A percentile compares a stretch with the other conserved stretches of the same genome.
Evolutionary conservation across 2,329 filamentous ascomycete species (phyloP).

Genomic region (Alternaria angustiovoidea): DNA sequence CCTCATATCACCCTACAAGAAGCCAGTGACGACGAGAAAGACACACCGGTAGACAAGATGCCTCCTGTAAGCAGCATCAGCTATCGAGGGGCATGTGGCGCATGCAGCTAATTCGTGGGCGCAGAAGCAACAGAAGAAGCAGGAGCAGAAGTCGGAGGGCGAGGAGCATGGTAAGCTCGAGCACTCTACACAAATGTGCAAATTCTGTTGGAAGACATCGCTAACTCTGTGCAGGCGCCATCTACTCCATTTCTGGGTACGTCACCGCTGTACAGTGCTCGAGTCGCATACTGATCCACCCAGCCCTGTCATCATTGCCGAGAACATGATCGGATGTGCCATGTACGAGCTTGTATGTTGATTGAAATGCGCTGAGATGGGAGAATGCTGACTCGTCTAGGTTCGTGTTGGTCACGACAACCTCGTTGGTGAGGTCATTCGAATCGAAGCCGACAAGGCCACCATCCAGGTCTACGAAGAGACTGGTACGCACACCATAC

Average conservation of each 20-base stretch:
- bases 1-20: constrained; percentile 35
- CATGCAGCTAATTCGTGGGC: constrained; percentile 36
- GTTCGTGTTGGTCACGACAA: constrained; percentile 91
- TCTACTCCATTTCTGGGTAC: constrained; percentile 75
- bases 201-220: neutral
- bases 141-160: constrained; percentile 55
- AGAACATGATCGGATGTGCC: constrained; percentile 98
- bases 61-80: constrained; percentile 45
- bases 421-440: constrained; percentile 96
- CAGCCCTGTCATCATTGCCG: constrained; percentile 91
- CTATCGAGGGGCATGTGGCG: constrained; percentile 4
- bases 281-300: constrained; percentile 35
- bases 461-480: constrained; percentile 99
- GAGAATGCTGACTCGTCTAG: constrained; percentile 54
- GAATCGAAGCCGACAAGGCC: constrained; percentile 93
- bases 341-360: constrained; percentile 95
- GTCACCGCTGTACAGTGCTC: constrained; percentile 32
- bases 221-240: constrained; percentile 57
- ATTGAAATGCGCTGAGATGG: neutral
- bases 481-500: constrained; percentile 71
- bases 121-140: constrained; percentile 45
- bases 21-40: constrained; percentile 25
- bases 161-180: constrained; percentile 64
- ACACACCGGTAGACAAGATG: constrained; percentile 41
- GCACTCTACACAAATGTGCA: neutral